Percentiles rank a stretch among this genome's conserved stretches.
Conservation (phyloP, 768 basidiomycete species). For the Amanita exitialis region DNA sequence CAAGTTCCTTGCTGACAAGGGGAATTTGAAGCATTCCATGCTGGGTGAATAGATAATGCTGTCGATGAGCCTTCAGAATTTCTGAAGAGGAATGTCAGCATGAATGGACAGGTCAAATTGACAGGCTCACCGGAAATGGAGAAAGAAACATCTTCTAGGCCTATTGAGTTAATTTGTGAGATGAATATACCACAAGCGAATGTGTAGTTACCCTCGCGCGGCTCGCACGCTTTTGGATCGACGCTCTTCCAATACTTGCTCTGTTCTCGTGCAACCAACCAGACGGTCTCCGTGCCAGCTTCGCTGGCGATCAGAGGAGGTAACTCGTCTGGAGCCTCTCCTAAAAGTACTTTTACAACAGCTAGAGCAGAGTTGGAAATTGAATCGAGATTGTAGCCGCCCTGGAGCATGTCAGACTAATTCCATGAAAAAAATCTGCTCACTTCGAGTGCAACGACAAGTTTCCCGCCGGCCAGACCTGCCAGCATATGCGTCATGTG, state of each 20-base stretch:
- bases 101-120: background rate
- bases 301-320: conserved; percentile 68
- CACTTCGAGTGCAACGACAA: conserved; percentile 94
- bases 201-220: conserved; percentile 53
- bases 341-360: conserved; percentile 81
- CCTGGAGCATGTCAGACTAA: conserved; percentile 35
- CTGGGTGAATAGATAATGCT: conserved; percentile 66
- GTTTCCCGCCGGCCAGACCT: conserved; percentile 74
- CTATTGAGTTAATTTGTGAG: conserved; percentile 23
- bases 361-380: conserved; percentile 83
- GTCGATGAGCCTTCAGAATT: conserved; percentile 84
- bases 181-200: background rate
- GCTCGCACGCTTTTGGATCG: conserved; percentile 74
- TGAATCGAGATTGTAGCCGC: conserved; percentile 89
- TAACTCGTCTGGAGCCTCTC: conserved; percentile 74
- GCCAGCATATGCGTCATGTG: conserved; percentile 99
- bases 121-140: conserved; percentile 51
- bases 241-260: conserved; percentile 88
- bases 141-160: conserved; percentile 49
- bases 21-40: conserved; percentile 79
- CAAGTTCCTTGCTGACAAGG: conserved; percentile 52
- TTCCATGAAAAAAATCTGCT: conserved; percentile 7
- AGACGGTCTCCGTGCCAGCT: conserved; percentile 81
- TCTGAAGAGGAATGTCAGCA: conserved; percentile 30
- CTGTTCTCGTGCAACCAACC: conserved; percentile 80